Evolutionary conservation across 1,139 yeast genomes (phyloP).

Genomic region (Yamadazyma songkhlaensis): DNA sequence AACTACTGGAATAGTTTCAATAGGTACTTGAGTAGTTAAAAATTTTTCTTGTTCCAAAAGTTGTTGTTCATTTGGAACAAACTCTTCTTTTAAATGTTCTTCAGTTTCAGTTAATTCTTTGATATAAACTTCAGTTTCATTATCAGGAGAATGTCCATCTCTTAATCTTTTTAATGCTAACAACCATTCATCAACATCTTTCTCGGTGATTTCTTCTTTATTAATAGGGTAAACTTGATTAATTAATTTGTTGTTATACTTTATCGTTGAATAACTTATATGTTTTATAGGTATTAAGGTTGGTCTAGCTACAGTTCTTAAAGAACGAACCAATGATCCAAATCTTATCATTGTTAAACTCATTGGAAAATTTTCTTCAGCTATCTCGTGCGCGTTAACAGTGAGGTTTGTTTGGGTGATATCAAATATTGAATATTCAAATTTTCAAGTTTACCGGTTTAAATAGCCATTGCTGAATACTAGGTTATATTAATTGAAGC

Average conservation of each 20-base stretch:
- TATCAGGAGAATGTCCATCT: constrained; percentile 25
- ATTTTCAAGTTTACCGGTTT: no score
- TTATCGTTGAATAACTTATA: not conserved
- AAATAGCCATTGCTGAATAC: not conserved
- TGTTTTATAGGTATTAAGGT: not conserved
- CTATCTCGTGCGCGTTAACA: not conserved
- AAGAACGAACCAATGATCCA: not conserved
- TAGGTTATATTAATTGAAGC: no score
- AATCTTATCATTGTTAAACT: not conserved
- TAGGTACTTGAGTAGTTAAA: constrained; percentile 56
- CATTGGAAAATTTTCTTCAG: constrained; percentile 6
- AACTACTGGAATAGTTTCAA: constrained; percentile 63
- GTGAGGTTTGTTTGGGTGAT: no score
- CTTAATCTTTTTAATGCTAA: constrained; percentile 57
- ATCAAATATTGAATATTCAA: no score
- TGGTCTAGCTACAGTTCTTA: not conserved
- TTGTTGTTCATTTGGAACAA: constrained; percentile 62
- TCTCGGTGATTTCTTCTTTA: constrained; percentile 43
- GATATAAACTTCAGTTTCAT: constrained; percentile 45
- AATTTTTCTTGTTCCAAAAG: constrained; percentile 49
- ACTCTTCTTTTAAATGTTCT: constrained; percentile 35
- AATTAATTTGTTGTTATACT: constrained; percentile 14
- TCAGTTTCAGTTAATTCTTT: constrained; percentile 35
- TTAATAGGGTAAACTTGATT: constrained; percentile 41
- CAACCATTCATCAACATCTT: constrained; percentile 67